Conservation (phyloP, 169 alveolate genomes). For the Ichthyophthirius multifiliis region DNA sequence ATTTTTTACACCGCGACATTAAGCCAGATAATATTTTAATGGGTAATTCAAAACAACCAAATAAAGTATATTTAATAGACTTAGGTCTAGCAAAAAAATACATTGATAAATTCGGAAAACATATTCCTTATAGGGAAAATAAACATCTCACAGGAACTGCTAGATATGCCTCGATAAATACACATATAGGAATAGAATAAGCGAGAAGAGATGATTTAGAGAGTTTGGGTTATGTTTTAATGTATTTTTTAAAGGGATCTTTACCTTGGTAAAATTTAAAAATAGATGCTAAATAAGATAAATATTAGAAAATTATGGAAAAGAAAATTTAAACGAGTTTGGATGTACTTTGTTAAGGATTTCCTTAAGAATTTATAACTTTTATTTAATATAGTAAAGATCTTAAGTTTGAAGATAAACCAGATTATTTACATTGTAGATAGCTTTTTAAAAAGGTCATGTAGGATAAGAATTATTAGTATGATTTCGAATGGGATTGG, state of each 20-base stretch:
- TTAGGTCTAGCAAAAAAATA: slow-evolving; percentile 79
- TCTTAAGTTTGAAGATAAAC: slow-evolving; percentile 83
- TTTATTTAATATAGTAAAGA: slow-evolving; percentile 68
- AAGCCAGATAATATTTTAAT: slow-evolving; percentile 80
- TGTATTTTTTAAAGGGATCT: slow-evolving; percentile 74
- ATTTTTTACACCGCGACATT: slow-evolving; percentile 78
- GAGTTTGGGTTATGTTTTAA: slow-evolving; percentile 72
- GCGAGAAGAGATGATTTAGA: slow-evolving; percentile 89
- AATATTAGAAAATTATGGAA: slow-evolving; percentile 62
- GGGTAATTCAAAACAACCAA: slow-evolving; percentile 59
- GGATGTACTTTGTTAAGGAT: slow-evolving; percentile 60
- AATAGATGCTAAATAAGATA: slow-evolving; percentile 60
- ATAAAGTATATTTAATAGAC: slow-evolving; percentile 74
- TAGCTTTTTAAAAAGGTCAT: slow-evolving; percentile 50
- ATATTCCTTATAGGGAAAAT: slow-evolving; percentile 81
- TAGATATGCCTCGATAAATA: slow-evolving; percentile 77
- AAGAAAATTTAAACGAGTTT: slow-evolving; percentile 66
- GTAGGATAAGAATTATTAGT: slow-evolving; percentile 39
- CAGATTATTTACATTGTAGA: slow-evolving; percentile 76
- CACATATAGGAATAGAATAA: slow-evolving; percentile 83
- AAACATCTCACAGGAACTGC: slow-evolving; percentile 86
- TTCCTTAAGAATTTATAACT: slow-evolving; percentile 68
- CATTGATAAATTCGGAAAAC: slow-evolving; percentile 67
- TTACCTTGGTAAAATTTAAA: slow-evolving; percentile 82
- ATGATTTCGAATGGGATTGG: slow-evolving; percentile 62